These are phyloP conservation scores for Serpula lacrymans DNA, from an alignment of 768 basidiomycete genomes.

Conservation along the genomic window DNA sequence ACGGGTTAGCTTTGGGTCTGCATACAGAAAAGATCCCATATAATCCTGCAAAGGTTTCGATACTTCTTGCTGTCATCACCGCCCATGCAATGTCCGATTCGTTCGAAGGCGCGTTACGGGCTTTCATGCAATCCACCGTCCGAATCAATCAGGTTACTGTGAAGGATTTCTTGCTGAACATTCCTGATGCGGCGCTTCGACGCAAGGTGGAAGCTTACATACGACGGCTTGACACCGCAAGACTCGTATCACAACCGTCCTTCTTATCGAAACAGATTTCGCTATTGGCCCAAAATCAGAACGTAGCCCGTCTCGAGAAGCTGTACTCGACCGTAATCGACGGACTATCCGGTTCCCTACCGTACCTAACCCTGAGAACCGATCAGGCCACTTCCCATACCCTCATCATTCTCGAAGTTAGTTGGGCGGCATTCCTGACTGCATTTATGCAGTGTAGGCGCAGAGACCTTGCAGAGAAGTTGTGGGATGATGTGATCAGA, in stretches of 20 bases:
- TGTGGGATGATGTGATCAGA: constrained; percentile 67
- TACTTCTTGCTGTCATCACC: constrained; percentile 52
- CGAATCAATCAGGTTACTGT: constrained; percentile 33
- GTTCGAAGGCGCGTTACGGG: constrained; percentile 54
- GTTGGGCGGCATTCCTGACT: constrained; percentile 65
- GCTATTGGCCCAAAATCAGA: constrained; percentile 37
- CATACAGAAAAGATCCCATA: constrained; percentile 13
- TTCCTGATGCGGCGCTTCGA: constrained; percentile 35
- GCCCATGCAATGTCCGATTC: constrained; percentile 58
- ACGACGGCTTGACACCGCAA: constrained; percentile 47
- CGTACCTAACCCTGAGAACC: constrained; percentile 50
- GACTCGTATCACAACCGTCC: constrained; percentile 46
- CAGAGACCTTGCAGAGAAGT: constrained; percentile 51
- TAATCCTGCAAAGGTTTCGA: constrained; percentile 22
- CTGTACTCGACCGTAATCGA: constrained; percentile 51
- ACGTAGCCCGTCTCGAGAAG: constrained; percentile 33
- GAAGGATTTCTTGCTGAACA: constrained; percentile 36
- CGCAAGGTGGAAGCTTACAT: constrained; percentile 44
- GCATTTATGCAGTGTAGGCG: constrained; percentile 57
- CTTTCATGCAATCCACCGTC: constrained; percentile 36
- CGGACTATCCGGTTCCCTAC: constrained; percentile 47
- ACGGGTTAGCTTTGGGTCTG: constrained; percentile 21
- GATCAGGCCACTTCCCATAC: constrained; percentile 33
- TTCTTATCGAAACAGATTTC: constrained; percentile 49
- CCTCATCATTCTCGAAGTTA: constrained; percentile 51